A percentile compares a stretch with the other conserved stretches of the same genome.
These are phyloP conservation scores for Acrocalymma vagum DNA, from an alignment of 2,329 filamentous ascomycete species.

Conservation along the genomic window DNA sequence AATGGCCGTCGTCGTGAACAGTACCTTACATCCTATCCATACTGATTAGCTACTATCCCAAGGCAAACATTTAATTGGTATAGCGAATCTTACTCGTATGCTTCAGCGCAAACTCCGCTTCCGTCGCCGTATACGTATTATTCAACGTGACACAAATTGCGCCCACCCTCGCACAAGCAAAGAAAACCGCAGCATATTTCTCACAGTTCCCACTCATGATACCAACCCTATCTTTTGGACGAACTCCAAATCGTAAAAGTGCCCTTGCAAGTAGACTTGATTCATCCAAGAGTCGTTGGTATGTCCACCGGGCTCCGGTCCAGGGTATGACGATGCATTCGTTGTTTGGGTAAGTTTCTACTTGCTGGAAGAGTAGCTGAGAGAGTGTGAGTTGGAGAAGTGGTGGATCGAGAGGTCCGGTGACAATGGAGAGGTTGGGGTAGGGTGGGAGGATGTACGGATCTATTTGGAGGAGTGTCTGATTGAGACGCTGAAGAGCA, in stretches of 20 bases:
- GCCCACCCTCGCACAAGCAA: slow-evolving; percentile 67
- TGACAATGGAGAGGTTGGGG: slow-evolving; percentile 65
- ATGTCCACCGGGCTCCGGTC: slow-evolving; percentile 78
- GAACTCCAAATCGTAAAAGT: slow-evolving; percentile 71
- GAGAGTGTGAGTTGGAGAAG: slow-evolving; percentile 76
- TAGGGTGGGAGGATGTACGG: slow-evolving; percentile 48
- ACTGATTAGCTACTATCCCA: slow-evolving; percentile 6
- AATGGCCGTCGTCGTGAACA: slow-evolving; percentile 77
- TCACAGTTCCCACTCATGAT: slow-evolving; percentile 75
- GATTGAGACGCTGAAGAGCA: slow-evolving; percentile 44
- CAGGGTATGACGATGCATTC: slow-evolving; percentile 79
- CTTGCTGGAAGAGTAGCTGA: slow-evolving; percentile 76
- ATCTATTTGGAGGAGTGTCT: slow-evolving; percentile 48
- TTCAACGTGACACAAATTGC: slow-evolving; percentile 75
- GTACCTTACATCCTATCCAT: slow-evolving; percentile 69
- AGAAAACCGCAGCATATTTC: slow-evolving; percentile 72
- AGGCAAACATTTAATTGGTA: too few relatives aligned
- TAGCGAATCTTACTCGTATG: slow-evolving; percentile 67
- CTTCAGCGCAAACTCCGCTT: slow-evolving; percentile 74
- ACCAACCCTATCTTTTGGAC: slow-evolving; percentile 73
- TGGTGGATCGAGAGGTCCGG: slow-evolving; percentile 73
- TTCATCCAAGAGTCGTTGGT: slow-evolving; percentile 52
- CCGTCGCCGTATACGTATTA: slow-evolving; percentile 80
- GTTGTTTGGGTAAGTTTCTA: slow-evolving; percentile 68
- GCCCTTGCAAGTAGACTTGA: slow-evolving; percentile 50